These are phyloP conservation scores for Sideroxylon spinosum DNA, from an alignment of 179 eudicot genomes.

Conservation along the genomic window DNA sequence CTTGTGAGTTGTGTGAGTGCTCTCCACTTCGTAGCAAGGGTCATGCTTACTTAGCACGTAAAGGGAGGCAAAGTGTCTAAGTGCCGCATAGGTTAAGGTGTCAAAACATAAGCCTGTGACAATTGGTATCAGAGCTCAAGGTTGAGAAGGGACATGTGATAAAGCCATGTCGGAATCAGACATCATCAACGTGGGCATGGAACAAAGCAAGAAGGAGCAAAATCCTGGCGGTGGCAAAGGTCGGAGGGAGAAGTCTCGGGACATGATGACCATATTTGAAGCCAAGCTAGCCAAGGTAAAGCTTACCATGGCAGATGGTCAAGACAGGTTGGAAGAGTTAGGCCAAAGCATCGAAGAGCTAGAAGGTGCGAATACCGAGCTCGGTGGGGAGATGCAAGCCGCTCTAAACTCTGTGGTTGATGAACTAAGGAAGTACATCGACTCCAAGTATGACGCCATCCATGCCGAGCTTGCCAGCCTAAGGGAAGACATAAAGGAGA, in stretches of 20 bases:
- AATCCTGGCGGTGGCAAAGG: background rate
- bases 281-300: background rate
- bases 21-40: no score
- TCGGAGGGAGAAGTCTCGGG: background rate
- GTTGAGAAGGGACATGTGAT: no score
- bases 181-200: background rate
- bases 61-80: no score
- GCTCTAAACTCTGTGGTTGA: background rate
- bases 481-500: background rate
- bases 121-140: no score
- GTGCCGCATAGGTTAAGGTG: no score
- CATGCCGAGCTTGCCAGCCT: background rate
- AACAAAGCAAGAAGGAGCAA: background rate
- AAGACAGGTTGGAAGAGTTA: background rate
- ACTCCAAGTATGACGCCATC: background rate
- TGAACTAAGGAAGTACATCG: background rate
- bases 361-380: background rate
- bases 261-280: background rate
- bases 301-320: background rate
- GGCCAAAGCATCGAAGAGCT: background rate
- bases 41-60: no score
- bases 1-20: no score
- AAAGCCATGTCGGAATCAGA: background rate
- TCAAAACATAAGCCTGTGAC: no score
- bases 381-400: background rate